These are phyloP conservation scores for Sclerospora graminicola DNA, from an alignment of 352 stramenopile genomes.

Conservation along the genomic window DNA sequence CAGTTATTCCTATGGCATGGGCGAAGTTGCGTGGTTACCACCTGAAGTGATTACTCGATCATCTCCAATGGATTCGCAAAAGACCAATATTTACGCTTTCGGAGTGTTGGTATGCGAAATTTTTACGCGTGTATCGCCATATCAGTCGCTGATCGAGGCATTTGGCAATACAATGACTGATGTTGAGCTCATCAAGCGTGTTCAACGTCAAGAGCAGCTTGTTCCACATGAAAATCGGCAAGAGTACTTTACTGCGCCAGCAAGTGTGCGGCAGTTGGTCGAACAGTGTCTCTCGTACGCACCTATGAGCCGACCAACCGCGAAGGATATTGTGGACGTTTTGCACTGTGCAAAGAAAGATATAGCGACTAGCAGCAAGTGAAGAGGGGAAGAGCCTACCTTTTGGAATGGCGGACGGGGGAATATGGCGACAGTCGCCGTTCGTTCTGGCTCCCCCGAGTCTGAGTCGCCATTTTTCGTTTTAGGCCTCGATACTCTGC, in stretches of 20 bases:
- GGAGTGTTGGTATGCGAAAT: conserved; percentile 52
- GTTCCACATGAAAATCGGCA: conserved; percentile 33
- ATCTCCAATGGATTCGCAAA: conserved; percentile 32
- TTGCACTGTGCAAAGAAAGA: conserved; percentile 31
- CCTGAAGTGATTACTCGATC: conserved; percentile 43
- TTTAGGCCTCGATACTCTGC: conserved; percentile 11
- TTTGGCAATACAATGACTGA: conserved; percentile 46
- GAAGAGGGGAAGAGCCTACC: conserved; percentile 17
- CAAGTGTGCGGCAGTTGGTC: conserved; percentile 30
- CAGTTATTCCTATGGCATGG: conserved; percentile 21
- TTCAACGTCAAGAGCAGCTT: conserved; percentile 24
- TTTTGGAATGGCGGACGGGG: conserved; percentile 6
- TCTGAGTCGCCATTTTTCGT: conserved; percentile 22
- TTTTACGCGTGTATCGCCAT: conserved; percentile 38
- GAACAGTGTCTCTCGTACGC: conserved; percentile 38
- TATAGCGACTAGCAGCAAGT: conserved; percentile 19
- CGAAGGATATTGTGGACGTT: conserved; percentile 35
- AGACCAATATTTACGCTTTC: conserved; percentile 58
- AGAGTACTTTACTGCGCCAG: conserved; percentile 29
- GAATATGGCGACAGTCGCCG: conserved; percentile 11
- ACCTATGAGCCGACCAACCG: conserved; percentile 38
- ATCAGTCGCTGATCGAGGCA: conserved; percentile 32
- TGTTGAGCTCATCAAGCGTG: conserved; percentile 30
- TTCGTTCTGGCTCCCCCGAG: conserved; percentile 15
- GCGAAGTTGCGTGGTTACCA: conserved; percentile 37